Evolutionary conservation across 306 rosid species (phyloP).

Genomic region (Cicer cuneatum): DNA sequence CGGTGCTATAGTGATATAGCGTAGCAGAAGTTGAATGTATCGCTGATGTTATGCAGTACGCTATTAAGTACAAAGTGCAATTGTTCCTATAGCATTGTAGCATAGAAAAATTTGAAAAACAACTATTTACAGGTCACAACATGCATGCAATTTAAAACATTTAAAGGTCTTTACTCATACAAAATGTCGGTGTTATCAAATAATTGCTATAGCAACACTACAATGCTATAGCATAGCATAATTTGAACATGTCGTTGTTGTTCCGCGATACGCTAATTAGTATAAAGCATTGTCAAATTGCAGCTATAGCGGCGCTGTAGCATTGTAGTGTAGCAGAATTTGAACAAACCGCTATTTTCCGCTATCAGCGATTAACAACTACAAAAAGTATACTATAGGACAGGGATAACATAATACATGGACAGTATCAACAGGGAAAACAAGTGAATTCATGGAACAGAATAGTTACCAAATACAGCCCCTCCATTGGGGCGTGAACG

Average conservation of each 20-base stretch:
- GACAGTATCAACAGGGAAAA: constrained; percentile 8
- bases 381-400: neutral
- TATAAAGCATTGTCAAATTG: neutral
- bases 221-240: neutral
- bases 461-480: constrained; percentile 80
- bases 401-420: constrained; percentile 15
- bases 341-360: neutral
- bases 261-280: neutral
- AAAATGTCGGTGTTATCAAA: neutral
- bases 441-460: constrained; percentile 4
- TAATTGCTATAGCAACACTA: neutral
- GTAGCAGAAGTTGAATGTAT: too few relatives aligned
- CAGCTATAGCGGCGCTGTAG: neutral
- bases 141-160: neutral
- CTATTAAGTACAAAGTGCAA: too few relatives aligned
- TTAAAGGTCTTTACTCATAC: neutral
- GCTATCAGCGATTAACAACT: neutral
- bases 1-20: too few relatives aligned
- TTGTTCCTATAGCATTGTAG: too few relatives aligned
- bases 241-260: neutral
- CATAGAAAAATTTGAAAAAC: too few relatives aligned
- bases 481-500: constrained; percentile 99
- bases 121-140: neutral
- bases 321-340: neutral
- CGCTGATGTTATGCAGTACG: too few relatives aligned